Conservation (phyloP, 1,284 basidiomycete genomes). For the Trichosporon faecale region DNA sequence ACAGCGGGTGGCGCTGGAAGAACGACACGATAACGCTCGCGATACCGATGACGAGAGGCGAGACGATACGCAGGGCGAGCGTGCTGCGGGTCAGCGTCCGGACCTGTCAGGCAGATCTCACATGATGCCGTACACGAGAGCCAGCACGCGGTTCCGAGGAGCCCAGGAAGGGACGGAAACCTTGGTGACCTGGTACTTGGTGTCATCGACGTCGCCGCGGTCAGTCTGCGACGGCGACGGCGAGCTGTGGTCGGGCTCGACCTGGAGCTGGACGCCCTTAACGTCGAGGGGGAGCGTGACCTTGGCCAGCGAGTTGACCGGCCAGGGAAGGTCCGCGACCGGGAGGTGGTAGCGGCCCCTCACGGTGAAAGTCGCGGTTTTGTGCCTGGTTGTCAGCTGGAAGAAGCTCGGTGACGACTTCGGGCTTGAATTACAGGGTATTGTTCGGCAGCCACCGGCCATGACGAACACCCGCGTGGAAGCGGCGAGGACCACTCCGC, state of each 20-base stretch:
- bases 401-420: neutral
- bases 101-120: constrained; percentile 19
- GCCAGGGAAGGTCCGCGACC: constrained; percentile 19
- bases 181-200: constrained; percentile 39
- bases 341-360: constrained; percentile 30
- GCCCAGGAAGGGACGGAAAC: constrained; percentile 22
- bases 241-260: constrained; percentile 30
- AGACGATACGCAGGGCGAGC: constrained; percentile 19
- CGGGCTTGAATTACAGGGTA: neutral
- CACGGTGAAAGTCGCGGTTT: constrained; percentile 30
- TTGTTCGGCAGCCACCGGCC: neutral
- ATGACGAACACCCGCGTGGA: neutral
- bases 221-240: constrained; percentile 16
- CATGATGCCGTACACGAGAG: constrained; percentile 22
- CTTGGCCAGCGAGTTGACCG: constrained; percentile 15
- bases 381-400: constrained; percentile 23
- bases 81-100: neutral
- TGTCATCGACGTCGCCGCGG: constrained; percentile 15
- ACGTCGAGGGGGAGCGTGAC: constrained; percentile 21
- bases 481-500: neutral
- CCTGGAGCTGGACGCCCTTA: constrained; percentile 25
- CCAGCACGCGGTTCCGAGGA: constrained; percentile 13
- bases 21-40: constrained; percentile 30
- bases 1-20: constrained; percentile 33
- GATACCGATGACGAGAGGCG: constrained; percentile 26